Base-by-base conservation (phyloP, 1,139 yeast genomes). In the Pichia terricola region DNA sequence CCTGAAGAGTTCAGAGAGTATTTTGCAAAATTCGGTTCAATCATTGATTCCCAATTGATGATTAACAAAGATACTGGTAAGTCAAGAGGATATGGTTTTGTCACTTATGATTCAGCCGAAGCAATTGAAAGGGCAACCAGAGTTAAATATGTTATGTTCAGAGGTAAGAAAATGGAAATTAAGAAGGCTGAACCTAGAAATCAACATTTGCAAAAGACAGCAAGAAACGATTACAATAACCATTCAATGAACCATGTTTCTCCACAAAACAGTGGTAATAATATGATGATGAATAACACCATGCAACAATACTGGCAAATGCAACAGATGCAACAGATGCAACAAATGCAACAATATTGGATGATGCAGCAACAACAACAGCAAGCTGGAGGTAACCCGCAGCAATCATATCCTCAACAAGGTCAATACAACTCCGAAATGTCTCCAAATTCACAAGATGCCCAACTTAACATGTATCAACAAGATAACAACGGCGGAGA, bases 181-280 rank as follows among this genome's bases (percentile, higher is more conserved):
- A 91, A 91, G 65, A 78, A 96, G 56, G 99, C 99, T n/a, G 96
- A 89, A 62, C 97, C 98, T 51, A 77, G 97, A 63, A 80, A 72
- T 65, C 81, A 75, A 58, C 71, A 69, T 51, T 28, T 45, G 26
- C 44, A 42, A 26, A 40, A 40, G 11, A 47, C 43, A 67, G 66
- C 52, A 61, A 62, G 50, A 70, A 10, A 10, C 7, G 32, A 30
- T 30, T 30, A 2, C 10, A 10, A 10, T 30, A 30, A 10, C 10
- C 7, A 37, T 37, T 8, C 32, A 8, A 10, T 10, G 10, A 30
- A 30, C 2, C 7, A 10, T 8, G 10, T 8, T 30, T 8, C 7
- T 30, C 11, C 11, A 7, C 7, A 16, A 22, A 16, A 32, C 28
- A 31, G 26, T 31, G 33, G 31, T 9, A n/a, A 11, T 27, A 32